Evolutionary conservation across 1,284 basidiomycete species (phyloP), one percentile per base, ranked within the genome.

Genomic region (Trametes sp.): DNA sequence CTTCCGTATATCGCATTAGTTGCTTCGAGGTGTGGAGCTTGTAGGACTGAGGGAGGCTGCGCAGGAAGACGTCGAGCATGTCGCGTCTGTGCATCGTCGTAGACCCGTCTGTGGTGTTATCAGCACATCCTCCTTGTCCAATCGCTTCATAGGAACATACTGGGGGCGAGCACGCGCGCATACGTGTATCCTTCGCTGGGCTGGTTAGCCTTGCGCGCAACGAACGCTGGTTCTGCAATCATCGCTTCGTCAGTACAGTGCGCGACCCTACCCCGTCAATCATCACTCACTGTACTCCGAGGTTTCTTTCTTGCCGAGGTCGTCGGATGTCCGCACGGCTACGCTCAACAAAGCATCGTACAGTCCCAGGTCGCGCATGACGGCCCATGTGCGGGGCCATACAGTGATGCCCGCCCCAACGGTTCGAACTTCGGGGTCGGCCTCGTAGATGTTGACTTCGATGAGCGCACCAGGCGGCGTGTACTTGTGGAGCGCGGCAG

Each of bases 331-430:
- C 33, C 58, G 54, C 68, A 70, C 46, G 42, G 72, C 56, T 69
- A 70, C 62, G 60, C 70, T 13, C 42, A 55, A 56, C 4, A 79
- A 62, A 19, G 75, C 73, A 19, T 69, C 70, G 46, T 76, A 71
- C 19, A 80, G 61, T 0, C 75, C 76, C 1, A 79, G 69, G 14
- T 72, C 64, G 57, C 77, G 70, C 60, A 79, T 63, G 14, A 76
- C 70, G 24, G 73, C 69, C 76, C 77, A 78, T 1, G 77, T 77
- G 21, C 77, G 72, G 41, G 77, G 76, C 78, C 76, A 79, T 8
- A 79, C 72, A 0, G 73, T 72, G 29, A 79, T 75, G 1, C 75
- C 77, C 4, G 75, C 73, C 0, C 78, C 78, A 10, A 73, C 70
- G 13, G 74, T 72, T 0, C 72, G 72, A 19, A 80, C 71, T 48